These are phyloP conservation scores for Hanseniaspora mollemarum DNA, from an alignment of 805 yeast species.

Conservation along the genomic window DNA sequence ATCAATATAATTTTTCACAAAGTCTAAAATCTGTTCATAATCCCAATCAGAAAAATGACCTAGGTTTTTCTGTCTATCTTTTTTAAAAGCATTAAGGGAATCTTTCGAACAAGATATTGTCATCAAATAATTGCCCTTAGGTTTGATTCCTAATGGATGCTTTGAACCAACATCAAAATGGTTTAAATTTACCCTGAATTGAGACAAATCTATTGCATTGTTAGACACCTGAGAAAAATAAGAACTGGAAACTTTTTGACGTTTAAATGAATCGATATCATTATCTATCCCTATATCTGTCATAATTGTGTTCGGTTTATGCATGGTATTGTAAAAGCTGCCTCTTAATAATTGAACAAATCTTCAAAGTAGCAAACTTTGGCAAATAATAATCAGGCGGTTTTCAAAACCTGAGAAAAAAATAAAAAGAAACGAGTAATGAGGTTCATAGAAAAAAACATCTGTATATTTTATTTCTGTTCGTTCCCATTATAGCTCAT, in stretches of 20 bases:
- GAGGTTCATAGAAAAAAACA: too few relatives aligned
- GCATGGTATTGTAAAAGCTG: too few relatives aligned
- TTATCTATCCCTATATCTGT: neutral
- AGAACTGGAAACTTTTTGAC: neutral
- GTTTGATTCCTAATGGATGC: constrained; percentile 67
- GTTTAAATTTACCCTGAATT: constrained; percentile 16
- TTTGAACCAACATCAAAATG: constrained; percentile 28
- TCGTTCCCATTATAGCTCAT: too few relatives aligned
- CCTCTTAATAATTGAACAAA: too few relatives aligned
- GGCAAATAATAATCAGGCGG: too few relatives aligned
- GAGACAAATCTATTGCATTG: constrained; percentile 12
- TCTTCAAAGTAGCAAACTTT: too few relatives aligned
- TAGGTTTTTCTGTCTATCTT: constrained; percentile 31
- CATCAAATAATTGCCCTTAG: constrained; percentile 56
- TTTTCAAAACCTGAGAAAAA: too few relatives aligned
- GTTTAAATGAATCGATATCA: neutral
- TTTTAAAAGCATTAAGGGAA: constrained; percentile 16
- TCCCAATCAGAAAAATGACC: constrained; percentile 45
- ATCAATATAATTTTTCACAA: constrained; percentile 38
- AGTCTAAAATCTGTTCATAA: constrained; percentile 52
- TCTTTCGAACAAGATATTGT: constrained; percentile 20
- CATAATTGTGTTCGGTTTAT: too few relatives aligned
- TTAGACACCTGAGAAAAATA: neutral
- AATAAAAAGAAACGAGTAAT: too few relatives aligned
- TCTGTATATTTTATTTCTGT: too few relatives aligned